Base-by-base conservation (phyloP, 345 rosid genomes). In the Rhizophora mangle region DNA sequence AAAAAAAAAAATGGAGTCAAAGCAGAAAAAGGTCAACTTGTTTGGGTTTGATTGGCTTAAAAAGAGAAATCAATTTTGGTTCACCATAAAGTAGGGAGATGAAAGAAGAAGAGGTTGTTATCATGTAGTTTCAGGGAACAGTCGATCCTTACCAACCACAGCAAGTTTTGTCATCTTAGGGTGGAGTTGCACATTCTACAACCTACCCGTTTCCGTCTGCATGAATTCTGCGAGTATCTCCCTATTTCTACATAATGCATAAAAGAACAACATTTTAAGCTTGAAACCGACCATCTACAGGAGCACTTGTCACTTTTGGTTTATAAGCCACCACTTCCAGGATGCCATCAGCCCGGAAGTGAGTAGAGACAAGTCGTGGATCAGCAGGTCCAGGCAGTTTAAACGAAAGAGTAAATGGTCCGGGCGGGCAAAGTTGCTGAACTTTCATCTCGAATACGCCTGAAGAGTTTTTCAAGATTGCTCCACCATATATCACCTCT, bases 331-430 rank as follows among this genome's bases (percentile, higher is more conserved):
- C 81, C 55, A 70, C 96, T 83, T 92, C 96, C 36, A 89, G 76
- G 61, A 89, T 71, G 46, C 96, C 97, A 65, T 82, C 90, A 30
- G 63, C 68, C 39, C 89, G 82, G 74, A 83, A 73, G 30, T 5
- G 72, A 19, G 90, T 80, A 36, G 73, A 32, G 73, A 80, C 68
- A 29, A 89, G 73, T 49, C 96, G 83, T 24, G 96, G 89, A 76
- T 89, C 96, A 20, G 88, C 92, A 27, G 85, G 88, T 76, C 97
- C 92, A 0, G 96, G 97, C 54, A 92, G 81, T 62, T 80, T 83
- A 68, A 92, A 88, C 0, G 85, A 70, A 64, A 92, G 51, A 0
- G 83, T 76, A 79, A 89, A 87, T 0, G 97, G 87, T 32, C 96
- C 97, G 0, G 88, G 78, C 0, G 86, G 83, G 70, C 74, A 68